Evolutionary conservation across 139 green algal species (phyloP), one percentile per base, ranked within the genome.

Genomic region (Nannochloris sp.): DNA sequence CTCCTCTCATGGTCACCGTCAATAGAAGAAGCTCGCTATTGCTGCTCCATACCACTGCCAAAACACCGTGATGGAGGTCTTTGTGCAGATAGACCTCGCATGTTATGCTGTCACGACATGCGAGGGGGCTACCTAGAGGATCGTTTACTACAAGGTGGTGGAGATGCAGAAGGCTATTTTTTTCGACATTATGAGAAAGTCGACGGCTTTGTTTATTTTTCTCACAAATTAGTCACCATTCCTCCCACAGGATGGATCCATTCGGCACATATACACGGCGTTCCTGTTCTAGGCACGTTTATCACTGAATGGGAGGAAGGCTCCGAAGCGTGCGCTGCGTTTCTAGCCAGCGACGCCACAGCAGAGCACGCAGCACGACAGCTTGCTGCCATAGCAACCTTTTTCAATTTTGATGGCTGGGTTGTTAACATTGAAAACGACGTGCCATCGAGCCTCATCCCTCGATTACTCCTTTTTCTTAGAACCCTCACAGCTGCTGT

Each of bases 51-150:
- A 19, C 42, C 42, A 19, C 42, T 51, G 42, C 42, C 42, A 27
- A 19, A 51, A 19, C 42, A 19, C 42, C 42, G 42, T 19, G 42
- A 51, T 19, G 42, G 42, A 19, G 42, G 42, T 19, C 42, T 51
- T n/a, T n/a, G n/a, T n/a, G n/a, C 36, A 42, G 25, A 68, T 42
- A 38, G 64, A 24, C 81, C 83, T 3, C 59, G 76, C 34, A 64
- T 96, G 45, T 68, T 96, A 54, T 80, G 89, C 1, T 96, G 89
- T 54, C 90, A 96, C 64, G 89, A 96, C 57, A 83, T 95, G 76
- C 65, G 61, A 31, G 82, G 85, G 4, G 83, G 84, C 23, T 96
- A 96, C 69, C n/a, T 58, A 1, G 48, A 77, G 14, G 83, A 90
- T 38, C 25, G 44, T 6, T 61, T 56, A 33, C n/a, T 45, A 15